Conservation (phyloP, 2,329 filamentous ascomycete genomes). For the Myrmaecium sp. region DNA sequence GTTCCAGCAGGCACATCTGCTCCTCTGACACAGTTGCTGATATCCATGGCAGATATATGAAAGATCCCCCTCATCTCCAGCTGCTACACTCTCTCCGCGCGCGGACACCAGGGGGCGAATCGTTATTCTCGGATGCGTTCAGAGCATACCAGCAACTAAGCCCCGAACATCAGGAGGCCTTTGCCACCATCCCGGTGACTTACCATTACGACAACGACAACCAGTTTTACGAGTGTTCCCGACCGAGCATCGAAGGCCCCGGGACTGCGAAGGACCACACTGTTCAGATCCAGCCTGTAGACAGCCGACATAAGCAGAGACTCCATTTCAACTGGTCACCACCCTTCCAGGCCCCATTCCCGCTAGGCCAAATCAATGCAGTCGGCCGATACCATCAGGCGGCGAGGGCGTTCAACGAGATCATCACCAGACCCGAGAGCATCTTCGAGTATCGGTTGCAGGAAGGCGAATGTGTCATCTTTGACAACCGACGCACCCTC, state of each 20-base stretch:
- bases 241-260: constrained; percentile 37
- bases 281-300: constrained; percentile 1
- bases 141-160: constrained; percentile 35
- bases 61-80: constrained; percentile 64
- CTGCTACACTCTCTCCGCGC: constrained; percentile 81
- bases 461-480: constrained; percentile 81
- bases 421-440: constrained; percentile 40
- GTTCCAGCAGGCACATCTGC: background rate
- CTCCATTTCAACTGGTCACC: constrained; percentile 51
- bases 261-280: background rate
- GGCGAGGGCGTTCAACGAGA: constrained; percentile 37
- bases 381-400: constrained; percentile 30
- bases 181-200: constrained; percentile 26
- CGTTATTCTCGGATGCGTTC: constrained; percentile 67
- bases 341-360: constrained; percentile 52
- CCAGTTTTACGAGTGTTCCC: constrained; percentile 42
- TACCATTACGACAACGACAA: constrained; percentile 55
- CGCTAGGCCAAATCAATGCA: constrained; percentile 1
- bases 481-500: constrained; percentile 72
- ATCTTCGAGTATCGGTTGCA: constrained; percentile 56
- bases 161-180: constrained; percentile 8
- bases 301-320: constrained; percentile 2
- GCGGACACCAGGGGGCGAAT: constrained; percentile 62
- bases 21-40: background rate
- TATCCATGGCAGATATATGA: constrained; percentile 43